Conservation (phyloP, 2,329 filamentous ascomycete species). For the Aspergillus pseudoterreus region DNA sequence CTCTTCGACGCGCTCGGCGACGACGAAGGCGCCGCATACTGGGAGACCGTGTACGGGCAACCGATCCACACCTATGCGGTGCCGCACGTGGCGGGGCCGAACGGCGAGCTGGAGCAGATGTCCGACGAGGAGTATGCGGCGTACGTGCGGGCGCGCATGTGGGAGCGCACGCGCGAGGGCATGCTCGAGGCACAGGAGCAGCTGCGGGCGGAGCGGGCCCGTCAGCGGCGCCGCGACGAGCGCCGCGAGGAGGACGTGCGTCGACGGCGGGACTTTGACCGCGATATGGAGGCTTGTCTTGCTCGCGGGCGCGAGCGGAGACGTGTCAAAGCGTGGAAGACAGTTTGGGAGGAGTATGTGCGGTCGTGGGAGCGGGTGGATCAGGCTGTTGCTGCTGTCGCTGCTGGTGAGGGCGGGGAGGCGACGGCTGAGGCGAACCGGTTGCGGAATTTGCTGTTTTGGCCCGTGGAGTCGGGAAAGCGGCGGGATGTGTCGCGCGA, state of each 20-base stretch:
- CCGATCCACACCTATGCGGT: constrained; percentile 78
- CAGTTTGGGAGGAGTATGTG: constrained; percentile 63
- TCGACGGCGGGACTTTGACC: constrained; percentile 47
- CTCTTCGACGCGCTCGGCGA: constrained; percentile 96
- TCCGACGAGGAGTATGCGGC: constrained; percentile 86
- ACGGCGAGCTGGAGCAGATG: constrained; percentile 73
- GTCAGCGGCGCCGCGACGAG: constrained; percentile 45
- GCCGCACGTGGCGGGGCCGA: constrained; percentile 44
- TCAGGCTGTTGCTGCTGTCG: constrained; percentile 13
- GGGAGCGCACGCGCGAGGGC: constrained; percentile 87
- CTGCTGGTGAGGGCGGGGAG: constrained; percentile 4
- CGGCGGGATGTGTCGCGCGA: constrained; percentile 55
- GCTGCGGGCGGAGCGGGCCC: constrained; percentile 51
- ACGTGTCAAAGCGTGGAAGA: constrained; percentile 43
- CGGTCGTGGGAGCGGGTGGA: constrained; percentile 58
- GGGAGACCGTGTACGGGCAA: constrained; percentile 95
- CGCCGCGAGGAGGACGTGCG: constrained; percentile 16
- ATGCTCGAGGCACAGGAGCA: constrained; percentile 71
- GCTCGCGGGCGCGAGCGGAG: constrained; percentile 62
- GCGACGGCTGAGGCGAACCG: constrained; percentile 8
- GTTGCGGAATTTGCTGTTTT: constrained; percentile 54
- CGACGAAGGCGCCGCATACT: constrained; percentile 91
- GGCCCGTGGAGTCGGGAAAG: constrained; percentile 67
- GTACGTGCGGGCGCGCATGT: constrained; percentile 86
- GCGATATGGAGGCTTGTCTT: constrained; percentile 67